Base-by-base conservation (phyloP, 257 asterid genomes). In the Leptodermis oblonga region DNA sequence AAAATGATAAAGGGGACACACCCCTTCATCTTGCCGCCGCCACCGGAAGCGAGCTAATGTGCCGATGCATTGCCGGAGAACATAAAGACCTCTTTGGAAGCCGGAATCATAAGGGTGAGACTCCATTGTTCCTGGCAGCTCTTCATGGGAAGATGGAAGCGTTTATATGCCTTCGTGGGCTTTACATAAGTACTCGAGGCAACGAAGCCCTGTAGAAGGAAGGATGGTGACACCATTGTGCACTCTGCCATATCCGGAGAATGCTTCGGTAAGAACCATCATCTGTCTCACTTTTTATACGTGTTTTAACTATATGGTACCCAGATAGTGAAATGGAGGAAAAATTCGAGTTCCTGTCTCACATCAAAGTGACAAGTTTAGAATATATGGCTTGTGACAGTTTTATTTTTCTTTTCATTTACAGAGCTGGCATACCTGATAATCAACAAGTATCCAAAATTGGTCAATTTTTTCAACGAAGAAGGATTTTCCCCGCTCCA, bases 401-500 rank as follows among this genome's bases (percentile, higher is more conserved):
- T n/a, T n/a, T n/a, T n/a, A n/a, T n/a, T n/a, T n/a, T n/a, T 17
- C 54, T 1, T 48, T 20, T 48, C 20, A 22, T 49, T 55, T 55
- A 62, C 81, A 83, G 91, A 30, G 8, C 70, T 83, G 72, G 84
- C 88, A 22, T 28, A 62, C 54, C 54, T 62, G 75, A 83, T 83
- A 70, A 81, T 86, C 15, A 5, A 4, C 0, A 0, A 14, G 18
- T 74, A 76, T 41, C 65, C 58, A 43, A 52, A 15, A 20, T 78
- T 82, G 49, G 75, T 77, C 15, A 31, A 74, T 41, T 60, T 3
- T 3, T 68, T 72, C 28, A 86, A 86, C 22, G 60, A 30, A 26
- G 78, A 81, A 3, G 91, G 91, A 65, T 77, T 73, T 53, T 75
- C 84, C 18, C 88, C 91, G 0, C 83, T 86, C 59, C 88, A 81